These are phyloP conservation scores for Microdochium bolleyi DNA, from an alignment of 2,329 filamentous ascomycete genomes.

Conservation along the genomic window DNA sequence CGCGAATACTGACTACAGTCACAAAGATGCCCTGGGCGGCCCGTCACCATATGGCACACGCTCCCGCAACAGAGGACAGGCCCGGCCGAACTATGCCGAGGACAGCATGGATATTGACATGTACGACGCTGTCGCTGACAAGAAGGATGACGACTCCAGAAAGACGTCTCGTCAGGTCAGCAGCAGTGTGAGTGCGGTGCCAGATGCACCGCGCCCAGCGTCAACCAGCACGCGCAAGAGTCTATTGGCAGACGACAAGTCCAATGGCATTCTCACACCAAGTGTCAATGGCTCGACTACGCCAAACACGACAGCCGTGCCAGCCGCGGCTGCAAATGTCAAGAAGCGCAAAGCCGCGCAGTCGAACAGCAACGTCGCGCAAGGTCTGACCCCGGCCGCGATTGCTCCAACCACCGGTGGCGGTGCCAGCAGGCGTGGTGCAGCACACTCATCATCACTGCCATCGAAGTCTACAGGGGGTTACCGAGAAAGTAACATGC, in stretches of 20 bases:
- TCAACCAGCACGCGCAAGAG: constrained; percentile 30
- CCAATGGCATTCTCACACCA: constrained; percentile 15
- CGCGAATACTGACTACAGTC: not conserved
- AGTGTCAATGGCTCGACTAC: constrained; percentile 8
- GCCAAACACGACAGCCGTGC: not conserved
- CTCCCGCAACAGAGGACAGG: constrained; percentile 77
- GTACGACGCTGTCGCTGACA: constrained; percentile 59
- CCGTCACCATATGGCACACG: constrained; percentile 82
- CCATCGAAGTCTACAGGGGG: constrained; percentile 13
- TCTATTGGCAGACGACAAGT: constrained; percentile 19
- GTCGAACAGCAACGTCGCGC: constrained; percentile 19
- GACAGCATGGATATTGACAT: constrained; percentile 83
- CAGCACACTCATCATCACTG: constrained; percentile 7
- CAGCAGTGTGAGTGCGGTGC: constrained; percentile 20
- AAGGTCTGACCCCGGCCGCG: constrained; percentile 13
- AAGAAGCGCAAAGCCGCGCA: constrained; percentile 76
- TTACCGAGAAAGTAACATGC: constrained; percentile 70
- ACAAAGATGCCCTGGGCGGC: constrained; percentile 41
- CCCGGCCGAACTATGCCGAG: constrained; percentile 91
- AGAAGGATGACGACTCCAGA: constrained; percentile 48
- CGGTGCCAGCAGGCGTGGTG: constrained; percentile 16
- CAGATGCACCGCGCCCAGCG: constrained; percentile 19
- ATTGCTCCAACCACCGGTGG: constrained; percentile 9
- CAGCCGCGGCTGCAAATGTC: not conserved
- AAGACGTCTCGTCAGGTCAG: constrained; percentile 44